Conservation (phyloP, 176 grass and related monocot species). For the Triticum aestivum region DNA sequence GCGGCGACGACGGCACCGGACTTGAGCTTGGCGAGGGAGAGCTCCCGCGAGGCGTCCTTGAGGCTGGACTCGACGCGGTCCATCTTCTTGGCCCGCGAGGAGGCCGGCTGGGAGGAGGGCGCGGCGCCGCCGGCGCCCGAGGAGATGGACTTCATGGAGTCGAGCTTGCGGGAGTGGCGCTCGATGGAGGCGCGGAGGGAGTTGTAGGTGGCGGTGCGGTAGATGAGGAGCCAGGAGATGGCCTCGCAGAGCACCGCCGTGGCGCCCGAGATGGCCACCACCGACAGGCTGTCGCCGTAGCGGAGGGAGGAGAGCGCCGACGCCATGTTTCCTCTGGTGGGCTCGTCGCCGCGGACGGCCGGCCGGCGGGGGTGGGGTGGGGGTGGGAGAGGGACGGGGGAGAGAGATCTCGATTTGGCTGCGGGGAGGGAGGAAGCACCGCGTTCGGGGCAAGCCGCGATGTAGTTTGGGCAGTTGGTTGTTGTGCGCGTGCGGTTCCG, state of each 20-base stretch:
- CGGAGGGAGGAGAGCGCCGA: constrained; percentile 51
- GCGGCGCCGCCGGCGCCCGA: constrained; percentile 13
- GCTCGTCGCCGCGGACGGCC: neutral
- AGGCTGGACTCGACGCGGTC: constrained; percentile 95
- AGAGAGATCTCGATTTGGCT: constrained; percentile 44
- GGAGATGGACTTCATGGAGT: constrained; percentile 70
- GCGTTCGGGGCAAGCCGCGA: neutral
- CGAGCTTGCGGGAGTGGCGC: constrained; percentile 90
- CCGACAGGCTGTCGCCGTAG: constrained; percentile 74
- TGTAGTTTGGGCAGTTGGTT: neutral
- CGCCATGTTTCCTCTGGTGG: constrained; percentile 34
- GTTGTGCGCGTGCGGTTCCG: neutral
- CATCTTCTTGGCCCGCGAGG: constrained; percentile 86
- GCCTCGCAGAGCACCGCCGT: constrained; percentile 90
- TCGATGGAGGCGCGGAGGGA: constrained; percentile 92
- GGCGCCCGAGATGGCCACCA: constrained; percentile 72
- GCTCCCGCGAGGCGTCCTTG: constrained; percentile 91
- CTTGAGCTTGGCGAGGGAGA: constrained; percentile 97
- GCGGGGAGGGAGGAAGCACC: neutral
- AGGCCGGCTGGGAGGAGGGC: constrained; percentile 27
- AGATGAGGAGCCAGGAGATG: constrained; percentile 98
- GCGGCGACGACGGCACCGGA: constrained; percentile 87
- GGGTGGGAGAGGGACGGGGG: neutral
- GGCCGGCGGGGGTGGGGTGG: neutral
- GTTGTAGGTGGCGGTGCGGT: constrained; percentile 95